Base-by-base conservation (phyloP, 2,329 filamentous ascomycete species). In the Beauveria caledonica region DNA sequence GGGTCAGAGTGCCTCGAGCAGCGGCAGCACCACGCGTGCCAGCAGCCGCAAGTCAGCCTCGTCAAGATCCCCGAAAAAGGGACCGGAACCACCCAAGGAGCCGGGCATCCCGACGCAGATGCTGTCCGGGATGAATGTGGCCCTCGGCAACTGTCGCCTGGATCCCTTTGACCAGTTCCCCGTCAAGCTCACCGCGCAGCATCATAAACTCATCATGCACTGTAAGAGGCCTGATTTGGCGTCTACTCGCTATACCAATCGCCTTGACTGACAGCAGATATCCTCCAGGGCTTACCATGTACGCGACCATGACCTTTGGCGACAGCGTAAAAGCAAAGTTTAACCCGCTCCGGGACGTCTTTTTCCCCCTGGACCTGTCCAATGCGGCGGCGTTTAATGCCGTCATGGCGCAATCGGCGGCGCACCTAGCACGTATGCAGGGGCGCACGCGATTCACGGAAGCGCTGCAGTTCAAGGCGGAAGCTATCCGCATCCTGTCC, bases 361-460 rank as follows among this genome's bases (percentile, higher is more conserved):
- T 72, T 71, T 66, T 74, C 27, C 73, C 74, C 0, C 62, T 76
- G 2, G 73, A 76, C 50, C 64, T 76, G 17, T 76, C 74, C 5
- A 76, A 76, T 58, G 68, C 72, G 2, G 72, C 74, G 5, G 74
- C 73, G 1, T 75, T 76, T 63, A 74, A 76, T 45, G 69, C 68
- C 19, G 70, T 75, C 45, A 74, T 76, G 72, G 73, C 74, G 1
- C 74, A 76, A 59, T 71, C 74, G 2, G 74, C 74, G 1, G 72
- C 73, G 0, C 74, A 76, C 51, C 61, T 76, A 1, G 67, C 71
- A 39, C 67, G 72, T 3, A 66, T 74, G 58, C 70, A 73, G 25
- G 69, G 68, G 0, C 66, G 68, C 0, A 64, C 58, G 8, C 59
- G 63, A 5, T 70, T 69, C 1, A 63, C 60, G 15, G 65, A 68